These are phyloP conservation scores for Plantago elongata DNA, from an alignment of 257 asterid species.

Conservation along the genomic window DNA sequence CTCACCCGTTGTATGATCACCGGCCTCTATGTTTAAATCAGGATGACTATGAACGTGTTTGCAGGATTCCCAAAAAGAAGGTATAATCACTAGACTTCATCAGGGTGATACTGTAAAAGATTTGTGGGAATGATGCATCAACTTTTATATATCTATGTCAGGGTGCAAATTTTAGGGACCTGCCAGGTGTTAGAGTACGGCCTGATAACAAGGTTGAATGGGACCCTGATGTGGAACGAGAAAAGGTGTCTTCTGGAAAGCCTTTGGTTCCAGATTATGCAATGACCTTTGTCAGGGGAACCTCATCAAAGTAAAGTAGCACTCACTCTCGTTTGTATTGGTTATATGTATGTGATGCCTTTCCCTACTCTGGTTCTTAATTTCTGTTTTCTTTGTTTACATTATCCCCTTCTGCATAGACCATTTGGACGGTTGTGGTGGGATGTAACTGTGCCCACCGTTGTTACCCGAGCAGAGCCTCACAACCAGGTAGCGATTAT, in stretches of 20 bases:
- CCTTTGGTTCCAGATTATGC: conserved; percentile 97
- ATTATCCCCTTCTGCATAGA: conserved; percentile 40
- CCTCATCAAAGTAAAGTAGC: conserved; percentile 53
- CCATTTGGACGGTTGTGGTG: conserved; percentile 95
- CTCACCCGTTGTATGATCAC: conserved; percentile 57
- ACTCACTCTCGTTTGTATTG: neutral
- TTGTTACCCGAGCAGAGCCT: conserved; percentile 85
- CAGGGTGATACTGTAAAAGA: neutral
- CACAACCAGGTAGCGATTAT: conserved; percentile 57
- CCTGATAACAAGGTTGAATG: conserved; percentile 57
- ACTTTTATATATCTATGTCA: conserved; percentile 16
- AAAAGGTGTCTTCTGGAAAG: conserved; percentile 56
- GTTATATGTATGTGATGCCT: neutral
- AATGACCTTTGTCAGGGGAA: conserved; percentile 50
- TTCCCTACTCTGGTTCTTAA: neutral
- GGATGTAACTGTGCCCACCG: conserved; percentile 88
- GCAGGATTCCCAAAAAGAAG: conserved; percentile 65
- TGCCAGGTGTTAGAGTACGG: conserved; percentile 60
- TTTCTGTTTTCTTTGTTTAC: neutral
- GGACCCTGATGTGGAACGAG: conserved; percentile 50
- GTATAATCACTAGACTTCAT: conserved; percentile 23
- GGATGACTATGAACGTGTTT: conserved; percentile 67
- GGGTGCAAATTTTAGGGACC: conserved; percentile 83
- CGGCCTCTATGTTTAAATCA: conserved; percentile 48
- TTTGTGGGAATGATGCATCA: neutral